Evolutionary conservation across 352 stramenopile species (phyloP), one percentile per base, ranked within the genome.

Genomic region (Pythium aquatile): DNA sequence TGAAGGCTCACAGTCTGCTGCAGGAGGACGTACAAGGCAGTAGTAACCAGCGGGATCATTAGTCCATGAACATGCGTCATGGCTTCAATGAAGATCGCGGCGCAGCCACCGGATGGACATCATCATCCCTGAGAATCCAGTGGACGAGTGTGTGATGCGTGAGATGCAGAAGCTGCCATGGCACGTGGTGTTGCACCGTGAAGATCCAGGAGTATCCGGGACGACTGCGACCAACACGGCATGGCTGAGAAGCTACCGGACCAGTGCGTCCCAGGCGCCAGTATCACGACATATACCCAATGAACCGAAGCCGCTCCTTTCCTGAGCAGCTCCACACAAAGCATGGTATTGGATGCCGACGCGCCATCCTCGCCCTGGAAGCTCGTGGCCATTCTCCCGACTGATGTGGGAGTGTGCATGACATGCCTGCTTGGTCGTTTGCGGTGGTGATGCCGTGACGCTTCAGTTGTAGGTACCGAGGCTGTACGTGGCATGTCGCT

Each of bases 1-100:
- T 90, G 26, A 65, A 73, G 24, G 55, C 68, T n/a, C 65, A 81
- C 51, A 61, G 55, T 1, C 61, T 88, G 35, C 63, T 68, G 35
- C 62, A 66, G 30, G 52, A 57, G 11, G 48, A 51, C 26, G 17
- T 58, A 37, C 10, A 30, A 14, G 52, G 16, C 16, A 30, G 29
- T 10, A 53, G 58, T 54, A 81, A 85, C 57, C 73, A 88, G 51
- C 58, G 46, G 33, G 54, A 68, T 5, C 32, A 59, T 14, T 48
- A 32, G 53, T 33, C 44, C 1, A 51, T n/a, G 20, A 30, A 13
- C 10, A 42, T 35, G 32, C 8, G 32, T 35, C 32, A 35, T 35
- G 32, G 32, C 32, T 5, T 42, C 10, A 16, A 42, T 17, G 37
- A 42, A 42, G 10, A 42, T 42, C 9, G 11, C 37, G 11, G 37